phyloP scores from a whole-genome alignment of 345 rosid genomes.

The Salix exigua region DNA sequence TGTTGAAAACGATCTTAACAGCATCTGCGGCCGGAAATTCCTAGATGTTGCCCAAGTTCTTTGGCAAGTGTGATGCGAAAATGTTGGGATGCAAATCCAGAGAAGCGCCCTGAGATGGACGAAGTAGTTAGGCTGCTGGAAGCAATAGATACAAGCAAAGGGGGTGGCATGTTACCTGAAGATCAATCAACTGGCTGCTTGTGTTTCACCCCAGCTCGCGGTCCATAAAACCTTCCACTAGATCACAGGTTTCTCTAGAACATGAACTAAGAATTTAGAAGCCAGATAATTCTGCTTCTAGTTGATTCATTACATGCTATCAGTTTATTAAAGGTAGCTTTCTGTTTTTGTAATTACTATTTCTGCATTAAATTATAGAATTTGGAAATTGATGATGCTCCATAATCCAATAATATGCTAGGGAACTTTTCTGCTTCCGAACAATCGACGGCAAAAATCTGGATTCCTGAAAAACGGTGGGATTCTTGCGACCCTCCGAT shows the following conservation, averaged over 20 bases:
- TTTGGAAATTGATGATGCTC: not conserved
- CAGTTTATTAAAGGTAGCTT: not conserved
- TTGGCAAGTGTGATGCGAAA: conserved; percentile 24
- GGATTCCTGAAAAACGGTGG: too few relatives aligned
- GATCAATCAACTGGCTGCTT: conserved; percentile 32
- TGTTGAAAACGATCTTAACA: conserved; percentile 1
- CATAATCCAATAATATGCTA: too few relatives aligned
- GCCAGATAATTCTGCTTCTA: not conserved
- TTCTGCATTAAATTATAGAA: not conserved
- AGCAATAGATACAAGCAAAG: conserved; percentile 33
- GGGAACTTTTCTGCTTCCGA: too few relatives aligned
- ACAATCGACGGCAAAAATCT: too few relatives aligned
- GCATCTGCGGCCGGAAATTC: conserved; percentile 30
- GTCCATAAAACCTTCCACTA: conserved; percentile 16
- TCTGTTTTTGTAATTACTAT: conserved; percentile 5
- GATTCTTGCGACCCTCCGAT: too few relatives aligned
- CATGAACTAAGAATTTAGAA: not conserved
- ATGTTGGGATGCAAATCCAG: conserved; percentile 33
- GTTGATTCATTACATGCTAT: not conserved
- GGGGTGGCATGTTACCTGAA: conserved; percentile 37
- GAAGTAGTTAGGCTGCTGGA: conserved; percentile 30
- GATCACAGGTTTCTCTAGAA: conserved; percentile 4
- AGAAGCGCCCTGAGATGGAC: conserved; percentile 35
- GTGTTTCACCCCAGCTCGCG: conserved; percentile 23
- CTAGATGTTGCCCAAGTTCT: conserved; percentile 32